Evolutionary conservation across 2,329 filamentous ascomycete genomes (phyloP).

Genomic region (Daldinia eschscholtzii): DNA sequence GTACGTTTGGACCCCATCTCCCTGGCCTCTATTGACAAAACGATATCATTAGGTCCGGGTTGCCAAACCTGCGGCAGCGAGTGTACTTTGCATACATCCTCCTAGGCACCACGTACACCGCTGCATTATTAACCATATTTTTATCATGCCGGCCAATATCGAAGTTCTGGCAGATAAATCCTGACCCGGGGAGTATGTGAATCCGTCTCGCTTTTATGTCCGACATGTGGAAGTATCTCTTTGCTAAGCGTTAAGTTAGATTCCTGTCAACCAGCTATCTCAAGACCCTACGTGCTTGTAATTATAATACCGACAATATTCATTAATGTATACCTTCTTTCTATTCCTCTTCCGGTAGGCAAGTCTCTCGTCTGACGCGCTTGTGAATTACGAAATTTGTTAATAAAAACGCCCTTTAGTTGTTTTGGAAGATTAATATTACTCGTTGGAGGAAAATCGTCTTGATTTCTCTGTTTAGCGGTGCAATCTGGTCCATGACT

Average conservation of each 20-base stretch:
- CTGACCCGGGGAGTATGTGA: slow-evolving; percentile 59
- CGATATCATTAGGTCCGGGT: background rate
- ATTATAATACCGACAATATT: slow-evolving; percentile 59
- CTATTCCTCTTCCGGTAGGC: slow-evolving; percentile 62
- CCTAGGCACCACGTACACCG: slow-evolving; percentile 57
- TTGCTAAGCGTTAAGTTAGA: slow-evolving; percentile 46
- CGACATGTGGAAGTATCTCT: background rate
- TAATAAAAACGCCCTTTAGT: background rate
- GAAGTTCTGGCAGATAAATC: slow-evolving; percentile 64
- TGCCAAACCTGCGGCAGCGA: background rate
- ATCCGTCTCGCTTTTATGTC: background rate
- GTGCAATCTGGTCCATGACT: slow-evolving; percentile 63
- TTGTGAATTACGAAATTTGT: background rate
- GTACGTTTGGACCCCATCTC: slow-evolving; percentile 40
- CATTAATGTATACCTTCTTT: slow-evolving; percentile 62
- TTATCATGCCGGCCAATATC: slow-evolving; percentile 60
- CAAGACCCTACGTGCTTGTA: slow-evolving; percentile 58
- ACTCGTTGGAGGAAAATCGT: slow-evolving; percentile 56
- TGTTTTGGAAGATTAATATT: slow-evolving; percentile 60
- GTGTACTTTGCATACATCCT: background rate
- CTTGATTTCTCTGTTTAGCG: slow-evolving; percentile 61
- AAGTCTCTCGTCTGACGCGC: slow-evolving; percentile 43
- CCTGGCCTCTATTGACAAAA: background rate
- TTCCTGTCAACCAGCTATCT: slow-evolving; percentile 59
- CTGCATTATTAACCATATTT: slow-evolving; percentile 58